phyloP scores from a whole-genome alignment of 805 yeast species.

The Wickerhamiella sergipiensis region DNA sequence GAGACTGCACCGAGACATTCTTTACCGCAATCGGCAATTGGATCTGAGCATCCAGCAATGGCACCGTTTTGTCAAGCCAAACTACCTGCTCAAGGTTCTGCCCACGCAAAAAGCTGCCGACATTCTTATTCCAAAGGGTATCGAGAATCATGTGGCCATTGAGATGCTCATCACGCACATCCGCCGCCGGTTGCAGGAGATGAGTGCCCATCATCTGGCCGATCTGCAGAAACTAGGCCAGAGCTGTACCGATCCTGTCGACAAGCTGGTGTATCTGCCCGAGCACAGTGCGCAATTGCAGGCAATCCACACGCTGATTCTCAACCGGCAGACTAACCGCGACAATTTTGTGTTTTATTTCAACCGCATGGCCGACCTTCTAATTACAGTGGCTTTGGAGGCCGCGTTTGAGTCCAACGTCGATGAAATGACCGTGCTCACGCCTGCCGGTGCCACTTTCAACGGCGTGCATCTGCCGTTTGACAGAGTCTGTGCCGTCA shows the following conservation, averaged over 20 bases:
- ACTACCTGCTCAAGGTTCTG: conserved; percentile 58
- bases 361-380: conserved; percentile 61
- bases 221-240: conserved; percentile 47
- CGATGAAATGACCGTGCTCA: conserved; percentile 24
- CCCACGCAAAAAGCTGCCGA: conserved; percentile 76
- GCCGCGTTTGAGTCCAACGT: conserved; percentile 23
- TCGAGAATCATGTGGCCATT: conserved; percentile 71
- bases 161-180: conserved; percentile 69
- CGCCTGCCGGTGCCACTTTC: conserved; percentile 27
- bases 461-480: conserved; percentile 24
- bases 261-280: conserved; percentile 6
- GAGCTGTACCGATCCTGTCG: conserved; percentile 9
- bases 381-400: conserved; percentile 59
- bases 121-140: conserved; percentile 79
- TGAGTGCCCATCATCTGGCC: conserved; percentile 54
- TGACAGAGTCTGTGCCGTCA: conserved; percentile 54
- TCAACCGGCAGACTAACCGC: conserved; percentile 40
- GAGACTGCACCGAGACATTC: conserved; percentile 73
- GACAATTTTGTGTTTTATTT: conserved; percentile 80
- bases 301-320: conserved; percentile 59
- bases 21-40: conserved; percentile 74
- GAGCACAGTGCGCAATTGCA: conserved; percentile 44
- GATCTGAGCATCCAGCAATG: conserved; percentile 77
- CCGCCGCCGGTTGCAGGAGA: conserved; percentile 49
- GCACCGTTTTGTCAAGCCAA: conserved; percentile 85